Conservation (phyloP, 768 basidiomycete genomes). For the Lactarius indigo region DNA sequence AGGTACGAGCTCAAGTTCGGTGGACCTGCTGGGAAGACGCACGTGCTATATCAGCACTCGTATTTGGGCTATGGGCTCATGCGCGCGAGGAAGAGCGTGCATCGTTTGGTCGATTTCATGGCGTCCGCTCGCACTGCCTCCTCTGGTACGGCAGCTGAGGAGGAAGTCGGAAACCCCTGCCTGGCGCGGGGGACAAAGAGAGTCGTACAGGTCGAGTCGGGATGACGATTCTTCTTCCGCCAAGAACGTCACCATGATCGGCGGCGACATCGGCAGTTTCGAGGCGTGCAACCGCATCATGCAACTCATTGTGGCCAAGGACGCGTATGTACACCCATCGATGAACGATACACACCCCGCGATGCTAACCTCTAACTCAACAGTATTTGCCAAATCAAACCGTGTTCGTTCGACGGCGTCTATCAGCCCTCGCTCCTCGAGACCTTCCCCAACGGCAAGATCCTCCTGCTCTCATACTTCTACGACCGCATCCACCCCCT, state of each 20-base stretch:
- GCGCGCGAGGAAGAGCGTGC: constrained; percentile 79
- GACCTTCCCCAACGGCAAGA: constrained; percentile 79
- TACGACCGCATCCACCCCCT: constrained; percentile 91
- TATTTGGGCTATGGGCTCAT: constrained; percentile 96
- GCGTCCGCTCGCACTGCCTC: constrained; percentile 39
- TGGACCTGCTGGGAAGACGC: constrained; percentile 43
- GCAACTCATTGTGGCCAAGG: constrained; percentile 90
- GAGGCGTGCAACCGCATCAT: constrained; percentile 82
- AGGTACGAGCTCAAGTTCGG: constrained; percentile 82
- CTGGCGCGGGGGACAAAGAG: constrained; percentile 62
- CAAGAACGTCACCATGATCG: constrained; percentile 80
- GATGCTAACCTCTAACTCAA: constrained; percentile 1
- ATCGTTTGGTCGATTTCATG: constrained; percentile 90
- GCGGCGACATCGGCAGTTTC: constrained; percentile 76
- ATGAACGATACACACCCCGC: background rate
- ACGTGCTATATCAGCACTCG: constrained; percentile 93
- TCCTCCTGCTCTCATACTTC: constrained; percentile 96
- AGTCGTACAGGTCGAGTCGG: constrained; percentile 57
- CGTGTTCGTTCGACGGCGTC: constrained; percentile 96
- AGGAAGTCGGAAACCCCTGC: constrained; percentile 72
- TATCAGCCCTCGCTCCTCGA: constrained; percentile 93
- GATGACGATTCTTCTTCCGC: constrained; percentile 35
- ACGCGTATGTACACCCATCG: constrained; percentile 49
- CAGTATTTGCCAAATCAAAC: constrained; percentile 84
- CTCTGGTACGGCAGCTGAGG: constrained; percentile 27